phyloP scores from a whole-genome alignment of 495 filamentous ascomycete genomes.

The Bacidia rubella region DNA sequence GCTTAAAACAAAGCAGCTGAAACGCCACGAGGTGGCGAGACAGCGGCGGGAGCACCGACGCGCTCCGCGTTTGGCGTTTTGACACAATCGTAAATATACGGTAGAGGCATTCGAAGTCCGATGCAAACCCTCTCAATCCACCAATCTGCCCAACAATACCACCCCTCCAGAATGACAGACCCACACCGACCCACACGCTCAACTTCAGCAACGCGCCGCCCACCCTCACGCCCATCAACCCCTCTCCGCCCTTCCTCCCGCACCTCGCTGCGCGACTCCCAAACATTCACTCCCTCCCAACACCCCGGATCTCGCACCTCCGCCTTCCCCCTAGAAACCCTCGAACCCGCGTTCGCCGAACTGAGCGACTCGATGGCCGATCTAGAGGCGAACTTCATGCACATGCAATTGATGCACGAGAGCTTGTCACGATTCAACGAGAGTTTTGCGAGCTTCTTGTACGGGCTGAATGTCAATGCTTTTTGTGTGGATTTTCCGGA shows the following conservation, averaged over 20 bases:
- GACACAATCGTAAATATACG: neutral
- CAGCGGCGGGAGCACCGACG: neutral
- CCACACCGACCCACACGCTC: conserved; percentile 9
- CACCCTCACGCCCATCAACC: conserved; percentile 72
- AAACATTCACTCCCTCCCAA: conserved; percentile 34
- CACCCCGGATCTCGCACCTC: conserved; percentile 28
- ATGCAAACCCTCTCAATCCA: neutral
- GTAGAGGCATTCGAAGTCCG: neutral
- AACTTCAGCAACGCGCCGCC: conserved; percentile 14
- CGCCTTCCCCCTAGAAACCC: conserved; percentile 60
- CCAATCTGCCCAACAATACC: neutral
- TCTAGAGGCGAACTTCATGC: conserved; percentile 93
- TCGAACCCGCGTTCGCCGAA: conserved; percentile 86
- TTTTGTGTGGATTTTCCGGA: conserved; percentile 98
- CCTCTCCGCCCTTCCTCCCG: conserved; percentile 85
- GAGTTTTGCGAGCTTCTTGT: conserved; percentile 88
- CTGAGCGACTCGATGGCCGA: conserved; percentile 89
- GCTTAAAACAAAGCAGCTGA: no score
- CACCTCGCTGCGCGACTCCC: conserved; percentile 64
- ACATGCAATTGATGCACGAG: conserved; percentile 94
- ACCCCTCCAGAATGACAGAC: conserved; percentile 6
- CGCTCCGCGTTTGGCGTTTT: neutral
- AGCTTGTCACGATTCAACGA: conserved; percentile 88
- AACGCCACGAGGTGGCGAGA: no score
- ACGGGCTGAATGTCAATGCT: conserved; percentile 96